Evolutionary conservation across 768 basidiomycete species (phyloP), one percentile per base, ranked within the genome.

Genomic region (Pleurotus platypus): DNA sequence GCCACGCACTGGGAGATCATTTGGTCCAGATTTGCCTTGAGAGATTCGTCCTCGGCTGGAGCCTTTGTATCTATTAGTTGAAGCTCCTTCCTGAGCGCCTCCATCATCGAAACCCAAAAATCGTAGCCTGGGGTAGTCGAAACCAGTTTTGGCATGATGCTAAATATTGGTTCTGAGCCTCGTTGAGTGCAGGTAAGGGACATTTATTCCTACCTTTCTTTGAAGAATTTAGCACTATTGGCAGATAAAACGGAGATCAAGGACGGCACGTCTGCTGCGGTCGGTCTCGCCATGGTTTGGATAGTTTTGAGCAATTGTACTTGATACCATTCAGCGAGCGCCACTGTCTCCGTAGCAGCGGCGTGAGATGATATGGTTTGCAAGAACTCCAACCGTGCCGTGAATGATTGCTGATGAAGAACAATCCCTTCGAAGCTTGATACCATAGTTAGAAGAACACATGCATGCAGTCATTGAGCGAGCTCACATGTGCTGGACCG

Each of bases 91-190:
- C 27, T 27, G 27, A 65, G 42, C 11, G 9, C 22, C 13, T 57
- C 39, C 27, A 27, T 27, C 27, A 27, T 27, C 27, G 27, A 27
- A 27, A 67, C 54, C 42, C 61, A 63, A 54, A 72, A 69, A 1
- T 48, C 12, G 46, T 63, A 71, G 20, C 54, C 62, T 15, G 63
- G 49, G 2, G 53, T 30, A 39, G 56, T 63, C 40, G 60, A 62
- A 7, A 56, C 15, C 11, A 71, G n/a, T 42, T 67, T 64, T 1
- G 68, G 67, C 13, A 70, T 54, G 24, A 70, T 58, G 7, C 71
- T 66, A 35, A 35, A 5, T 20, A 57, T 13, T 20, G 46, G 37
- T 35, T n/a, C 11, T 54, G 39, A 50, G 20, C 38, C 4, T 26
- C 24, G 24, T n/a, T 24, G 18, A 20, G 15, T 40, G 38, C 16